A percentile compares a stretch with the other conserved stretches of the same genome.
phyloP scores from a whole-genome alignment of 345 rosid species.

The Arabis alpina region DNA sequence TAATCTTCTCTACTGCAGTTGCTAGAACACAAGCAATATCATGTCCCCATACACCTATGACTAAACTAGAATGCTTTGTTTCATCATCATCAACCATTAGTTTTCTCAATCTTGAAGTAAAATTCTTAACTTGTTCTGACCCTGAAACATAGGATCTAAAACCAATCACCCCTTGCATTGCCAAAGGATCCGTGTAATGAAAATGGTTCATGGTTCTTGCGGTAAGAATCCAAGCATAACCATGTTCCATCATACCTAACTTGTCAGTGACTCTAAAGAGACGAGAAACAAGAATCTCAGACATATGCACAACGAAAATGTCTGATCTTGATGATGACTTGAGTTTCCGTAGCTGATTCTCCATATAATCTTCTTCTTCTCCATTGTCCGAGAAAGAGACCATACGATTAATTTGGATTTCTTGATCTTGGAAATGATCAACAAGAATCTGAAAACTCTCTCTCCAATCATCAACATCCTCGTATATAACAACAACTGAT shows the following conservation, averaged over 20 bases:
- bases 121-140: constrained; percentile 30
- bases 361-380: constrained; percentile 12
- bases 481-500: constrained; percentile 31
- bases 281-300: constrained; percentile 36
- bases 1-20: constrained; percentile 29
- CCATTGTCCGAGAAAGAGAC: constrained; percentile 10
- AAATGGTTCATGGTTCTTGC: constrained; percentile 18
- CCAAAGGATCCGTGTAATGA: constrained; percentile 7
- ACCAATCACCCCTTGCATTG: constrained; percentile 43
- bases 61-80: constrained; percentile 6
- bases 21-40: constrained; percentile 39
- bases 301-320: constrained; percentile 40
- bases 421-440: constrained; percentile 10
- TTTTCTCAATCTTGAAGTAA: constrained; percentile 35
- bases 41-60: constrained; percentile 22
- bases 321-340: not conserved
- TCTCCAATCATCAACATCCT: constrained; percentile 35
- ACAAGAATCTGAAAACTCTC: constrained; percentile 19
- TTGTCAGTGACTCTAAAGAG: constrained; percentile 24
- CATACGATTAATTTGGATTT: not conserved
- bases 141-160: constrained; percentile 33
- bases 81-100: not conserved
- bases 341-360: constrained; percentile 32
- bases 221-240: constrained; percentile 49
- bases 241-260: constrained; percentile 41